A percentile compares a stretch with the other conserved stretches of the same genome.
Evolutionary conservation across 148 eudicot genomes (phyloP).

Genomic region (Selenicereus undatus): DNA sequence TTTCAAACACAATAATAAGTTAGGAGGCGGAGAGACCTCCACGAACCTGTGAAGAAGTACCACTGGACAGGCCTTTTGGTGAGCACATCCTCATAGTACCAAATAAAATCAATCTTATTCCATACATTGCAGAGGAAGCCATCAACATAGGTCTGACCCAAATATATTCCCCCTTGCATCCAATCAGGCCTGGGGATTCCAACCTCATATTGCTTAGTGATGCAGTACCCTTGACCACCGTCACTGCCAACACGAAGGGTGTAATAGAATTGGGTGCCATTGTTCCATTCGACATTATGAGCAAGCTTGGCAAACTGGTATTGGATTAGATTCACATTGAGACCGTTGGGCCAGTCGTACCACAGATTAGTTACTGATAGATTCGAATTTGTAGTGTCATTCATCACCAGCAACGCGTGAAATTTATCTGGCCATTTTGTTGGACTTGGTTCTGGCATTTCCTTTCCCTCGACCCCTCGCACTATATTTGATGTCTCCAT

Average conservation of each 20-base stretch:
- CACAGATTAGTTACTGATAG: conserved; percentile 51
- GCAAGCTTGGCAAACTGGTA: conserved; percentile 41
- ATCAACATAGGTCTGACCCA: conserved; percentile 39
- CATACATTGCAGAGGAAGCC: conserved; percentile 57
- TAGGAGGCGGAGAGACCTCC: neutral
- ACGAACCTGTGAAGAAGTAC: conserved; percentile 50
- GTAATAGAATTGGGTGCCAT: conserved; percentile 51
- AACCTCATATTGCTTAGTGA: conserved; percentile 30
- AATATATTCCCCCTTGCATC: conserved; percentile 40
- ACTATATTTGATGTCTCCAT: neutral
- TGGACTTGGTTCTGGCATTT: neutral
- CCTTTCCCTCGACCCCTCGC: neutral
- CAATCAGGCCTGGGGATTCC: conserved; percentile 57
- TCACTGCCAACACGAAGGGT: conserved; percentile 25
- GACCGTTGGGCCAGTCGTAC: conserved; percentile 75
- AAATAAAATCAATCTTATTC: conserved; percentile 58
- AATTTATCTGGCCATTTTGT: conserved; percentile 62
- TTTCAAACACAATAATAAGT: neutral
- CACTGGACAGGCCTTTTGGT: conserved; percentile 59
- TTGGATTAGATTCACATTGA: conserved; percentile 65
- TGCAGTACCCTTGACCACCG: conserved; percentile 15
- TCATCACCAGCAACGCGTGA: conserved; percentile 53
- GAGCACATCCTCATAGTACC: conserved; percentile 58
- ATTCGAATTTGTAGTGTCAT: conserved; percentile 31
- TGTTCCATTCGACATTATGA: conserved; percentile 58